These are phyloP conservation scores for Jimgerdemannia lactiflua DNA, from an alignment of 192 early-diverging fungal genomes.

Conservation along the genomic window DNA sequence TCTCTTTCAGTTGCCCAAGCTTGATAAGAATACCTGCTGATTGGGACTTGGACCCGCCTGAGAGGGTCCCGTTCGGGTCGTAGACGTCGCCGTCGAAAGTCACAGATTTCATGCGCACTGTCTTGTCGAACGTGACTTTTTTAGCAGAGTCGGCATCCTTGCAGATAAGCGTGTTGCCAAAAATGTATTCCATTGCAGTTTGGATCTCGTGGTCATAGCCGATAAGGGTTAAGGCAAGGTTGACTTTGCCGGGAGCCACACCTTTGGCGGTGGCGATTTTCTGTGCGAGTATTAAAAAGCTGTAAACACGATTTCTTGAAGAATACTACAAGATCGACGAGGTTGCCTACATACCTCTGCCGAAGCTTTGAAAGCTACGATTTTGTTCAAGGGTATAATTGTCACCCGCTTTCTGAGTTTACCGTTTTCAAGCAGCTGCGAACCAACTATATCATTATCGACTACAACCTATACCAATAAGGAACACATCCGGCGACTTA, in stretches of 20 bases:
- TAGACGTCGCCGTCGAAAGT: slow-evolving; percentile 97
- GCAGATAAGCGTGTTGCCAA: slow-evolving; percentile 91
- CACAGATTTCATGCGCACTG: slow-evolving; percentile 85
- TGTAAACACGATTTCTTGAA: slow-evolving; percentile 31
- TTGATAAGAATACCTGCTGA: slow-evolving; percentile 72
- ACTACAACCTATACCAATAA: slow-evolving; percentile 73
- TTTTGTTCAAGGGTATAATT: slow-evolving; percentile 97
- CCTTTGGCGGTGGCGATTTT: slow-evolving; percentile 67
- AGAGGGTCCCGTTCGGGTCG: slow-evolving; percentile 90
- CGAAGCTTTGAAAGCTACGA: slow-evolving; percentile 53
- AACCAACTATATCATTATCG: slow-evolving; percentile 76
- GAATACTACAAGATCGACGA: not conserved
- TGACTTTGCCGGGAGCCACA: slow-evolving; percentile 84
- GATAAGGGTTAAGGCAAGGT: slow-evolving; percentile 84
- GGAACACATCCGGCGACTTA: not conserved
- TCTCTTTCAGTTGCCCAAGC: slow-evolving; percentile 69
- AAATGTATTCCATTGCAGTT: slow-evolving; percentile 88
- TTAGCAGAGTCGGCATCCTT: slow-evolving; percentile 82
- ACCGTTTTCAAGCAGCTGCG: slow-evolving; percentile 79
- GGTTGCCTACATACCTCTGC: slow-evolving; percentile 35
- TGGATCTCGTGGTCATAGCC: slow-evolving; percentile 78
- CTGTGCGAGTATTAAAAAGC: slow-evolving; percentile 26
- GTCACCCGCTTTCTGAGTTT: slow-evolving; percentile 77
- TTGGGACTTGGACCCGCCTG: slow-evolving; percentile 83
- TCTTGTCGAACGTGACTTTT: slow-evolving; percentile 83